Base-by-base conservation (phyloP, 441 rosid genomes). In the Erodium texanum region DNA sequence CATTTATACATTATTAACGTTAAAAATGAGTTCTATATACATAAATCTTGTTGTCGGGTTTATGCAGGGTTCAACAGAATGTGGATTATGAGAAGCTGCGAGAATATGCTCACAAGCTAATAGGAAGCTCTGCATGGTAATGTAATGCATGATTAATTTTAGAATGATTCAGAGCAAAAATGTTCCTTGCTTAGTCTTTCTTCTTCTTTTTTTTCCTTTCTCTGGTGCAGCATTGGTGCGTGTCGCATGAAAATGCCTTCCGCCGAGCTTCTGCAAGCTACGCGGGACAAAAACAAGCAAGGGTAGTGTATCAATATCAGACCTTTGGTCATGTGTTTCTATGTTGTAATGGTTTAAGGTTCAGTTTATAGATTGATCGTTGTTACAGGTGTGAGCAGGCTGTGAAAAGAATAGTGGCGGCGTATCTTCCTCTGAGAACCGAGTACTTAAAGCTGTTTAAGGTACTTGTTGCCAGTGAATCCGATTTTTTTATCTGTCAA, bases 121-220 rank as follows among this genome's bases (percentile, higher is more conserved):
- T 70, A 66, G 85, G 82, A 66, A 79, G 82, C 24, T 74, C 79
- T 67, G 74, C 82, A 65, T 74, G 83, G 85, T 82, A 62, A 20
- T 12, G 7, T 1, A 5, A 5, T 11, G 27, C 5, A n/a, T n/a
- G 6, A 10, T 20, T 19, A 27, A 16, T 50, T 20, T 20, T 50
- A 36, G 12, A 14, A 34, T 38, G 41, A 24, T 1, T 29, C 3
- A 62, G 36, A 12, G 32, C 16, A 23, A 19, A 23, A 19, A 41
- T 12, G 48, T 41, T 41, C 15, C 15, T 1, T 32, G 15, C n/a
- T n/a, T n/a, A n/a, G n/a, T n/a, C n/a, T n/a, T 41, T 41, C 48
- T 12, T 41, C 15, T 2, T 41, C 3, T 0, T 41, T 9, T 3
- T 5, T 15, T 34, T 43, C 20, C 59, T 12, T 24, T 61, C 11